Evolutionary conservation across 208 protist genomes (phyloP), one percentile per base, ranked within the genome.

Genomic region (Wallacemonas sp.): DNA sequence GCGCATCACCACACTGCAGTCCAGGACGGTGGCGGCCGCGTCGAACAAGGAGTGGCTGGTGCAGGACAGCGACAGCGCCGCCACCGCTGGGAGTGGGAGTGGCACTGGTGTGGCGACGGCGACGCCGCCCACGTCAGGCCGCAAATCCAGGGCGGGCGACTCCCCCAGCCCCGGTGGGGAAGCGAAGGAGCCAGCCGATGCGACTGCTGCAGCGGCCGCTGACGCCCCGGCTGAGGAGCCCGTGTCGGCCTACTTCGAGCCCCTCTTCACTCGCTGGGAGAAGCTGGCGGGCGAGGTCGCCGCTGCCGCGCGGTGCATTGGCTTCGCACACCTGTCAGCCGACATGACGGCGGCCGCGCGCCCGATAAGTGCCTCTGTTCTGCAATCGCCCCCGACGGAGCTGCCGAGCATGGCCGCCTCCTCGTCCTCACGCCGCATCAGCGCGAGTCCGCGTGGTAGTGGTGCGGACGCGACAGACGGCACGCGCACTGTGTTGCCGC

Each of bases 31-130:
- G 33, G 58, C n/a, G 4, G 55, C 41, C 11, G 36, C 55, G 36
- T 24, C 48, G 16, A 71, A 61, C 49, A 54, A 54, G 41, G 46
- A 61, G 29, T 61, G 65, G 65, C 17, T 71, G n/a, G 65, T 56
- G 23, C 3, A 16, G 19, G 55, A 71, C 21, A 61, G 16, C 23
- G 41, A 63, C 29, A 14, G 12, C 19, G 26, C 34, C 56, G 32
- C 56, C 11, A 14, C 52, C 6, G 52, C 24, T 36, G 52, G 14
- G 30, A 23, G 52, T 49, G 47, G 4, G 8, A 23, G 21, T 9
- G 47, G 11, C 36, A 14, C 9, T 41, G 36, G 9, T 5, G 17
- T 21, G 0, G 57, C 57, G 6, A 38, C 19, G 36, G 36, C 14
- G 3, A 26, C 57, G 17, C 24, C 57, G 8, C 24, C 57, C 17